Evolutionary conservation across 345 rosid genomes (phyloP).

Genomic region (Populus tremula): DNA sequence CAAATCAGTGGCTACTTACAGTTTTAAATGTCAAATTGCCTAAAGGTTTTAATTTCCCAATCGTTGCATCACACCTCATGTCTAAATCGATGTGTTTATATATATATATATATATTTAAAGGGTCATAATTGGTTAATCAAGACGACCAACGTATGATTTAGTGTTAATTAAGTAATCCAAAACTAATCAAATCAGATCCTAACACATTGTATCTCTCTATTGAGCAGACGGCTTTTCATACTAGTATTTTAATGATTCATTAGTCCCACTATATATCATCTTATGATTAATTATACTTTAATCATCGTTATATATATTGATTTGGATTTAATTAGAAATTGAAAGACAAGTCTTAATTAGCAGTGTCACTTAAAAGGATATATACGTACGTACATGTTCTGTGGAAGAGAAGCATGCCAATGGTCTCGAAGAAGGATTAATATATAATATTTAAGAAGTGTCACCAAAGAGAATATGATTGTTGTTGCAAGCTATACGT

Average conservation of each 20-base stretch:
- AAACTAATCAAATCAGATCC: background rate
- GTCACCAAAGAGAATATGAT: background rate
- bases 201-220: conserved; percentile 8
- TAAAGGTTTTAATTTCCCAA: background rate
- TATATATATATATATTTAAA: background rate
- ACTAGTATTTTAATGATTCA: background rate
- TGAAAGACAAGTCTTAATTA: background rate
- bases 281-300: background rate
- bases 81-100: background rate
- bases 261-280: background rate
- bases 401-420: conserved; percentile 1
- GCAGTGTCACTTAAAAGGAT: too few relatives aligned
- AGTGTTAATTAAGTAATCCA: background rate
- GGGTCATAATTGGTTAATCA: background rate
- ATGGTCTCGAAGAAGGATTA: background rate
- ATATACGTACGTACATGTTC: background rate
- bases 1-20: too few relatives aligned
- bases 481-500: background rate
- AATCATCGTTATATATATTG: background rate
- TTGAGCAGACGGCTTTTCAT: conserved; percentile 14
- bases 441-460: background rate
- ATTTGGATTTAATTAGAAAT: background rate
- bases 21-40: background rate
- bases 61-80: background rate
- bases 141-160: background rate